phyloP scores from a whole-genome alignment of 2,329 filamentous ascomycete genomes.

The Aspergillus hiratsukae region DNA sequence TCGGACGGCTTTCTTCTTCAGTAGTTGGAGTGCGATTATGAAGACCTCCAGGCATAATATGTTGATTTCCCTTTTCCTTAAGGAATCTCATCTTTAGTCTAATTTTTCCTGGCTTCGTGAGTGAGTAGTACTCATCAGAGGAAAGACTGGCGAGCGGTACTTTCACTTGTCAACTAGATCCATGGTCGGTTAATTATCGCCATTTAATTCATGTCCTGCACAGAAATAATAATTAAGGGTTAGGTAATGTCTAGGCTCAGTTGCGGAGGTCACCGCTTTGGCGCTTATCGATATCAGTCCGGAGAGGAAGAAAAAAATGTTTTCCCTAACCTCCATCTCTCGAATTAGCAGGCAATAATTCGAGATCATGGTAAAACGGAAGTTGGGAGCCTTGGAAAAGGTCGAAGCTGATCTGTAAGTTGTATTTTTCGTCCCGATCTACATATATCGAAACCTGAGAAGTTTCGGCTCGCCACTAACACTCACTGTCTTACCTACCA shows the following conservation, averaged over 20 bases:
- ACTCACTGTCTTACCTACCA: constrained; percentile 30
- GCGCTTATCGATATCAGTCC: no score
- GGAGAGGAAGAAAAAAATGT: no score
- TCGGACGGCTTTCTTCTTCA: constrained; percentile 37
- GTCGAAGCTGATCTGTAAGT: constrained; percentile 79
- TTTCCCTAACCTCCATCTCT: constrained; percentile 70
- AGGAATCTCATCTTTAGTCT: neutral
- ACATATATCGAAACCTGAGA: constrained; percentile 3
- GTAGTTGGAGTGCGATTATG: constrained; percentile 42
- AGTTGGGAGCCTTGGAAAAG: constrained; percentile 89
- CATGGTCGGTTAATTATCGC: neutral
- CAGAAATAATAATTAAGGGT: neutral
- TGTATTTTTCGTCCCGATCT: neutral
- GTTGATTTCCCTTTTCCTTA: constrained; percentile 20
- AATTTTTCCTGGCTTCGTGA: no score
- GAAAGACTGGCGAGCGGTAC: neutral
- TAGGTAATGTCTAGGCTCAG: no score
- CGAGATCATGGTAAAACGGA: constrained; percentile 70
- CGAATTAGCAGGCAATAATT: constrained; percentile 4
- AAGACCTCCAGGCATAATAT: constrained; percentile 26
- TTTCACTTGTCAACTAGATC: neutral
- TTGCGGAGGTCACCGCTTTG: no score
- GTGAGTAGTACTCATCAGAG: neutral
- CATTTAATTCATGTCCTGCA: neutral
- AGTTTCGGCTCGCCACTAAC: constrained; percentile 21